Base-by-base conservation (phyloP, 352 stramenopile genomes). In the Phytophthora melonis region DNA sequence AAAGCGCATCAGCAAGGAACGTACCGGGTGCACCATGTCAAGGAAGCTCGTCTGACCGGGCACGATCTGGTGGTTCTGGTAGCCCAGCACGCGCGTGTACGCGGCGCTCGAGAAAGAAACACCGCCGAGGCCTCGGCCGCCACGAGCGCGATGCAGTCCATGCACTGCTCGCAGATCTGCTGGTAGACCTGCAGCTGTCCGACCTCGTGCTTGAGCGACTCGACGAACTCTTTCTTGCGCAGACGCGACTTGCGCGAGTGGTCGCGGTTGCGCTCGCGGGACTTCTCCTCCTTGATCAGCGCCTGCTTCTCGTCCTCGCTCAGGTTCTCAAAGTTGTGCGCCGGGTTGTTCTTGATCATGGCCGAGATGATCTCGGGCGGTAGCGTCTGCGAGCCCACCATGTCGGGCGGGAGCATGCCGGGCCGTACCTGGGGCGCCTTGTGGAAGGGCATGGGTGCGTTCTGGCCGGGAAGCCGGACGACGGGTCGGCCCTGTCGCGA, bases 201-300 rank as follows among this genome's bases (percentile, higher is more conserved):
- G 30, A 94, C 87, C 54, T 96, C 86, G 59, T 90, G 81, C 79
- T 98, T 98, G 41, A 99, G 86, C 64, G 89, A 95, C 74, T 98
- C 95, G 32, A 99, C 86, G 64, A 98, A 98, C 53, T 95, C 93
- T 77, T 99, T 99, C 75, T 98, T 99, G 54, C 96, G 89, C 60
- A 97, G 78, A 11, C 96, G 89, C 58, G 94, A 98, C 81, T 98
- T 98, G 79, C 95, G 92, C 58, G 96, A 98, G 81, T 99, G 96
- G 74, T 99, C 95, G 45, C 95, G 89, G 80, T 99, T 99, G 53
- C 96, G 88, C 74, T 98, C 93, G 16, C 94, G 84, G 19, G 81
- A 92, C 75, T 94, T 93, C 63, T 94, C 89, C 58, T 93, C 89
- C 70, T 96, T 96, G 43, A 94, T 74, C 36, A 94, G 72, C 58